phyloP scores from a whole-genome alignment of 148 eudicot genomes.

The Camellia japonica region DNA sequence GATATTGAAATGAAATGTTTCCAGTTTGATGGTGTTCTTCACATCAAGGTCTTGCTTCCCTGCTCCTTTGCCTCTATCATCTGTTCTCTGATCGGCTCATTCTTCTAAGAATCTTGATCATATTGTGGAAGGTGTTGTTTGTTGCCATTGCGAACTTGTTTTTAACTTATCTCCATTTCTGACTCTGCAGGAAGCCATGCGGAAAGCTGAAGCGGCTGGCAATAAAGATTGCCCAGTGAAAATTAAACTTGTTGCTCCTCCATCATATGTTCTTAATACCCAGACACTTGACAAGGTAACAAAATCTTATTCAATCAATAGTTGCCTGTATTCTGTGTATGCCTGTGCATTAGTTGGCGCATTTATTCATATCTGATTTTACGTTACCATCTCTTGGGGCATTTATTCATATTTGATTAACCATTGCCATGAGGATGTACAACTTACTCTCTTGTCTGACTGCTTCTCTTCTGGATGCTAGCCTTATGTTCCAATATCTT shows the following conservation, averaged over 20 bases:
- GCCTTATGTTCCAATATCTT: too few relatives aligned
- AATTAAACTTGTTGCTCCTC: conserved; percentile 92
- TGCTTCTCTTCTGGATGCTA: too few relatives aligned
- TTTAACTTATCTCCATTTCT: neutral
- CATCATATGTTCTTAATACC: conserved; percentile 83
- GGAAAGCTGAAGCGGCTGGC: conserved; percentile 92
- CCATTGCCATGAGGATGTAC: too few relatives aligned
- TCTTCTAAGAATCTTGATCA: neutral
- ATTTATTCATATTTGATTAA: too few relatives aligned
- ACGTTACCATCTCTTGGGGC: too few relatives aligned
- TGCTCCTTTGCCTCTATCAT: neutral
- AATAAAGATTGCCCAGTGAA: conserved; percentile 88
- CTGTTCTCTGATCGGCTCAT: neutral
- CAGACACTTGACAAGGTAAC: conserved; percentile 92
- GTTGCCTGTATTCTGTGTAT: neutral
- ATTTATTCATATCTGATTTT: too few relatives aligned
- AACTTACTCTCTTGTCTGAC: too few relatives aligned
- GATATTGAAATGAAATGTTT: conserved; percentile 96
- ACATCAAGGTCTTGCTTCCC: conserved; percentile 58
- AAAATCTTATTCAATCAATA: neutral
- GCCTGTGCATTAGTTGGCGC: too few relatives aligned
- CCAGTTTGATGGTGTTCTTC: conserved; percentile 95
- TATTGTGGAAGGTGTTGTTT: neutral
- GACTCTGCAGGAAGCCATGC: conserved; percentile 81
- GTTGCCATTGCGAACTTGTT: neutral